These are phyloP conservation scores for Aspergillus avenaceus DNA, from an alignment of 495 filamentous ascomycete species.

Conservation along the genomic window DNA sequence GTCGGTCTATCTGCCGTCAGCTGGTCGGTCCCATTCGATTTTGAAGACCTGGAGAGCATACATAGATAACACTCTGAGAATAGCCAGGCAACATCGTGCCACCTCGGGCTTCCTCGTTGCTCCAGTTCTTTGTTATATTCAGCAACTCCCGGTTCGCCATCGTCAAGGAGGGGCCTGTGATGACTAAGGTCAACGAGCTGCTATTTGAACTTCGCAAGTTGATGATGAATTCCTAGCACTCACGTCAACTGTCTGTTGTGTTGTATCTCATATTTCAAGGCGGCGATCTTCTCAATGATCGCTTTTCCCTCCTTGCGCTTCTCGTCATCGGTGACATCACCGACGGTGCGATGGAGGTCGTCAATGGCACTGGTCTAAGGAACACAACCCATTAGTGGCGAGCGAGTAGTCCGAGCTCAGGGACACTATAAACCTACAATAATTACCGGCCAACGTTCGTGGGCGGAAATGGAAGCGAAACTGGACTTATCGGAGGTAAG, in stretches of 20 bases:
- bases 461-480: slow-evolving; percentile 78
- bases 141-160: slow-evolving; percentile 72
- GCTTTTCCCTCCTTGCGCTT: slow-evolving; percentile 77
- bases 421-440: slow-evolving; percentile 50
- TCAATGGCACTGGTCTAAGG: slow-evolving; percentile 88
- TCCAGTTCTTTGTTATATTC: slow-evolving; percentile 84
- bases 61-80: slow-evolving; percentile 94
- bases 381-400: background rate
- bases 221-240: slow-evolving; percentile 18
- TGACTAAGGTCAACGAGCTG: background rate
- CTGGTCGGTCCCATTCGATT: background rate
- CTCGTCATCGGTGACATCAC: slow-evolving; percentile 46
- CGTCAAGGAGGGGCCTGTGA: slow-evolving; percentile 73
- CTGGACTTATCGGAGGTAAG: slow-evolving; percentile 76
- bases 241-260: slow-evolving; percentile 82
- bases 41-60: slow-evolving; percentile 43
- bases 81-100: slow-evolving; percentile 84
- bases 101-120: slow-evolving; percentile 65
- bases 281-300: slow-evolving; percentile 75
- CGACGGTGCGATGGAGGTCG: slow-evolving; percentile 76
- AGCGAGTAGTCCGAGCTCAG: background rate
- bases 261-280: slow-evolving; percentile 92
- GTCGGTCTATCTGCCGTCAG: slow-evolving; percentile 48
- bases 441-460: slow-evolving; percentile 90
- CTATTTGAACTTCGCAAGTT: background rate